Conservation (phyloP, 495 filamentous ascomycete genomes). For the Penicillium daleae region DNA sequence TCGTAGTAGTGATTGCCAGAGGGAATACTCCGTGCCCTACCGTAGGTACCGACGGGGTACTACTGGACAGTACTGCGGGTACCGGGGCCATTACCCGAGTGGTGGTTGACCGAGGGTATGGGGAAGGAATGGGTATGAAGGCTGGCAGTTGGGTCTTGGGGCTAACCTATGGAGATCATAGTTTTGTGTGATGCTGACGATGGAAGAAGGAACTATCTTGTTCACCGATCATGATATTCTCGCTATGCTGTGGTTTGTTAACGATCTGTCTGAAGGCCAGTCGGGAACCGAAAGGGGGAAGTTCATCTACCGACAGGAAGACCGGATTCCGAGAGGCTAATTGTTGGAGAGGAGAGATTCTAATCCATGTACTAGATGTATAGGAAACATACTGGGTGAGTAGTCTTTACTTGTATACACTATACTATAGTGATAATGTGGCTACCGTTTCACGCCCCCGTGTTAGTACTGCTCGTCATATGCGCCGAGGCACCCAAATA, state of each 20-base stretch:
- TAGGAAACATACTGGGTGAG: neutral
- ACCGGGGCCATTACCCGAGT: constrained; percentile 14
- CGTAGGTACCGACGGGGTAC: neutral
- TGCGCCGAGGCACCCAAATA: constrained; percentile 27
- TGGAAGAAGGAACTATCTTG: too few relatives aligned
- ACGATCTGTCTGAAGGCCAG: neutral
- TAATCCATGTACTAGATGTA: neutral
- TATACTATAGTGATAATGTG: neutral
- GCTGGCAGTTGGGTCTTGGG: neutral
- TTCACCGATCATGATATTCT: too few relatives aligned
- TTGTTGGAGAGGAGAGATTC: too few relatives aligned
- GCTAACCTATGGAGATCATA: neutral
- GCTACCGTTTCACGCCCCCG: neutral
- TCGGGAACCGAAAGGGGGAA: neutral
- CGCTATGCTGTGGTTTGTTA: too few relatives aligned
- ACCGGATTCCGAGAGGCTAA: constrained; percentile 1
- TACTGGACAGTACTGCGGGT: neutral
- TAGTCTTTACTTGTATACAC: neutral
- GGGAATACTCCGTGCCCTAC: neutral
- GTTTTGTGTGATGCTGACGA: neutral
- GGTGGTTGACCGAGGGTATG: neutral
- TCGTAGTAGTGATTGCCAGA: too few relatives aligned
- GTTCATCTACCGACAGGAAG: neutral
- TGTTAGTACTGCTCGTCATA: constrained; percentile 9
- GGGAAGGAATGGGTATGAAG: neutral